Evolutionary conservation across 2,329 filamentous ascomycete genomes (phyloP), one percentile per base, ranked within the genome.

Genomic region (Aaosphaeria pasadenensis): DNA sequence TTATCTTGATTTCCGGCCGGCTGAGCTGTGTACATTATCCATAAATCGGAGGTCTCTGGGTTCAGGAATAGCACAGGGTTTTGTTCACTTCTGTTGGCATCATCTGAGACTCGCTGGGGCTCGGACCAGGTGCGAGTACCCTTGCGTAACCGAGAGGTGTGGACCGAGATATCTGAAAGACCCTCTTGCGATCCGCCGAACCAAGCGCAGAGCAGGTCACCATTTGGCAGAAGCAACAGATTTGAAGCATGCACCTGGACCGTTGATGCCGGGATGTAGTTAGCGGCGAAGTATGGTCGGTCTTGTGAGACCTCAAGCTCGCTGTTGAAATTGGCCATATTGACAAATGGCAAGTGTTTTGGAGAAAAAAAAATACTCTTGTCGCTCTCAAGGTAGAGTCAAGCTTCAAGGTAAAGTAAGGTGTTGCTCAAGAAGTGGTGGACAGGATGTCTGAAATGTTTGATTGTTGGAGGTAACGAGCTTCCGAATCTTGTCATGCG

Each of bases 121-220:
- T 51, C 35, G 0, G 58, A 55, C 74, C 74, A 77, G 3, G 51
- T 41, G 0, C 43, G 45, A 0, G 64, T 48, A 0, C 64, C 67
- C 0, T 64, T 56, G 2, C 52, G 55, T 1, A 71, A 55, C 5
- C 72, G 69, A 9, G 74, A 73, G 0, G 74, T 54, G 49, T 74
- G 74, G 42, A 76, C 74, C 46, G 65, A 70, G 39, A 77, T 75
- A 43, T 77, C 74, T 0, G 72, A 67, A 4, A 68, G 66, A 0
- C 74, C 74, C 55, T 77, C 74, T 48, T 76, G 73, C 0, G 70
- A 74, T 1, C 74, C 74, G 4, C 74, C 74, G 31, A 77, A 76
- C 72, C 72, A 77, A 11, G 60, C 67, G 48, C 74, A 76, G 0
- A 77, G 56, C 0, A 76, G 54, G 3, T 71, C 71, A n/a, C 64